Conservation (phyloP, 176 grass and related monocot species). For the Cenchrus fungigraminus region DNA sequence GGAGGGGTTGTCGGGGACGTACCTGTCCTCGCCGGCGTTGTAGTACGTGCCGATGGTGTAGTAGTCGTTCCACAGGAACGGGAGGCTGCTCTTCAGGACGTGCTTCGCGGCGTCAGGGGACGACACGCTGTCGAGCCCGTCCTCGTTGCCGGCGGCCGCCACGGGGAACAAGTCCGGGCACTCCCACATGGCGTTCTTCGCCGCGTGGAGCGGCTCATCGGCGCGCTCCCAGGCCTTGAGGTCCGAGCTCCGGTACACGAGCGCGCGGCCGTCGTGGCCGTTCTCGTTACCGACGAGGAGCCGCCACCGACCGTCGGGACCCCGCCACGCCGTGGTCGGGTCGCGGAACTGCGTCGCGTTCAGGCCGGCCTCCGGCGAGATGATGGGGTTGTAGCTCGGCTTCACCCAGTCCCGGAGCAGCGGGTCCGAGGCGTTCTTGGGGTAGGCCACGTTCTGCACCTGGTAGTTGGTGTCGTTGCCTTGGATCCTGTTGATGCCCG, state of each 20-base stretch:
- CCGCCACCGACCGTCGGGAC: slow-evolving; percentile 51
- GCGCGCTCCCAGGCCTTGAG: slow-evolving; percentile 59
- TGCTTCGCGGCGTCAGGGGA: slow-evolving; percentile 33
- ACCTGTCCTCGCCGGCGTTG: slow-evolving; percentile 51
- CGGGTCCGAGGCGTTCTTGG: slow-evolving; percentile 60
- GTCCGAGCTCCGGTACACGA: slow-evolving; percentile 69
- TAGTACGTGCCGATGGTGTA: slow-evolving; percentile 81
- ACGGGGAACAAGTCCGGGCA: slow-evolving; percentile 88
- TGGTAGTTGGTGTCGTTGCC: slow-evolving; percentile 35
- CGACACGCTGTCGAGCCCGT: slow-evolving; percentile 39
- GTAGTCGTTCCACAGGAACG: slow-evolving; percentile 53
- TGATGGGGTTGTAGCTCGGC: slow-evolving; percentile 56
- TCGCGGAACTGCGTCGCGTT: slow-evolving; percentile 69
- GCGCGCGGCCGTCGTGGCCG: neutral
- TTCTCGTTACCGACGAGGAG: slow-evolving; percentile 53
- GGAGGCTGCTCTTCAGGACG: slow-evolving; percentile 75
- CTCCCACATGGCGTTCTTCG: slow-evolving; percentile 86
- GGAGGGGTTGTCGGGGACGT: neutral
- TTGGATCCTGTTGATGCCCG: slow-evolving; percentile 42
- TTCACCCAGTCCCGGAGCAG: slow-evolving; percentile 69
- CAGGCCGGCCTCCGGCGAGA: slow-evolving; percentile 42
- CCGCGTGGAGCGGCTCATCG: slow-evolving; percentile 59
- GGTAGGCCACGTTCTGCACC: slow-evolving; percentile 70
- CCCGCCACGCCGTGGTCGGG: slow-evolving; percentile 68
- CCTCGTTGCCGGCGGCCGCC: slow-evolving; percentile 1